Conservation (phyloP, 2,329 filamentous ascomycete genomes). For the Penicillium sp. region DNA sequence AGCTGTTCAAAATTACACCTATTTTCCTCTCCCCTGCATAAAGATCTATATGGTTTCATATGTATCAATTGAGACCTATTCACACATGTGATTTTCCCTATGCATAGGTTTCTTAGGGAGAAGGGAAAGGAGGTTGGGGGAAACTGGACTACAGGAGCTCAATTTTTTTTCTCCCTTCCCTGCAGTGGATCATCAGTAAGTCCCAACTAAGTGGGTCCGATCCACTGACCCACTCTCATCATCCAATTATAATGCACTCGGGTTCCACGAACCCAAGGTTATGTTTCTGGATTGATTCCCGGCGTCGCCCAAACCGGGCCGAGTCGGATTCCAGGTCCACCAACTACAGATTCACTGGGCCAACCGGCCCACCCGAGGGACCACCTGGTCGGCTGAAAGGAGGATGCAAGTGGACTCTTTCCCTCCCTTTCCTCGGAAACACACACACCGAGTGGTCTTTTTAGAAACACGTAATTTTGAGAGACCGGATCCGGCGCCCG, state of each 20-base stretch:
- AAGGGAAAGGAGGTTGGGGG: conserved; percentile 4
- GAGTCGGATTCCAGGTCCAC: conserved; percentile 29
- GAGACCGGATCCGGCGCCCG: conserved; percentile 9
- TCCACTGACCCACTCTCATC: conserved; percentile 6
- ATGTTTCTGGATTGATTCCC: conserved; percentile 21
- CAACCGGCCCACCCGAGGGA: conserved; percentile 13
- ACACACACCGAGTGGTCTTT: conserved; percentile 25
- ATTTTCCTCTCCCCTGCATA: conserved; percentile 6
- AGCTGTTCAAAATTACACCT: neutral
- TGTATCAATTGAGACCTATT: neutral
- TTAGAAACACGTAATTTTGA: conserved; percentile 22
- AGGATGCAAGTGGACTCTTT: conserved; percentile 8
- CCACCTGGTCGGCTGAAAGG: conserved; percentile 15
- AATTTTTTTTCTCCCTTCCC: conserved; percentile 9
- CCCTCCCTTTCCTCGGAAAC: conserved; percentile 20
- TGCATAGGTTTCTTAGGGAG: neutral
- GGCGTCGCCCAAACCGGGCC: conserved; percentile 27
- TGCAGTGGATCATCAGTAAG: conserved; percentile 27
- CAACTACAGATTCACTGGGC: conserved; percentile 23
- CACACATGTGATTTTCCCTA: neutral
- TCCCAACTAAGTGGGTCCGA: conserved; percentile 18
- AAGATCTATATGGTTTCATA: neutral
- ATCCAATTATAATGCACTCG: conserved; percentile 18
- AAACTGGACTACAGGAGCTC: neutral
- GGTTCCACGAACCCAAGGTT: conserved; percentile 7